Percentiles rank a stretch among this genome's conserved stretches.
phyloP scores from a whole-genome alignment of 345 rosid species.

The Lumnitzera littorea region DNA sequence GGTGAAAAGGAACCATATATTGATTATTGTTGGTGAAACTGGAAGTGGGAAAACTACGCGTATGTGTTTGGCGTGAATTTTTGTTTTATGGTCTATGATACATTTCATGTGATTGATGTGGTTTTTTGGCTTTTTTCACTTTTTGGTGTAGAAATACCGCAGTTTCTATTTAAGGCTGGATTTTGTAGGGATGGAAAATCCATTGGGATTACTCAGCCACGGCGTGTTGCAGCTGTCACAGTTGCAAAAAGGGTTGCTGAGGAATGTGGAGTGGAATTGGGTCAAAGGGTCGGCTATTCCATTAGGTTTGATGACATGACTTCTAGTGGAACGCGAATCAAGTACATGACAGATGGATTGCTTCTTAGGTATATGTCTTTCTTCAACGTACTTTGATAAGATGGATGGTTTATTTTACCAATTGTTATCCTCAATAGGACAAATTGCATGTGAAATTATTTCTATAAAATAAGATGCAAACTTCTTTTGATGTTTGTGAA shows the following conservation, averaged over 20 bases:
- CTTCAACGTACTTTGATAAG: no score
- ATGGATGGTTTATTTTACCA: no score
- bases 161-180: slow-evolving; percentile 64
- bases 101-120: not conserved
- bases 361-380: slow-evolving; percentile 48
- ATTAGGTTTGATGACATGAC: slow-evolving; percentile 78
- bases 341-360: slow-evolving; percentile 92
- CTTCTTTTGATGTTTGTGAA: no score
- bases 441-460: no score
- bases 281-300: slow-evolving; percentile 81
- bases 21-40: slow-evolving; percentile 93
- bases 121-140: not conserved
- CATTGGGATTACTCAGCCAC: slow-evolving; percentile 80
- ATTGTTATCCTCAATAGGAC: no score
- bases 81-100: slow-evolving; percentile 2
- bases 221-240: slow-evolving; percentile 91
- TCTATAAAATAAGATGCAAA: no score
- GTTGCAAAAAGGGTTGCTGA: slow-evolving; percentile 85
- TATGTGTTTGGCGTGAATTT: slow-evolving; percentile 20
- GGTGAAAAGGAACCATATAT: slow-evolving; percentile 45
- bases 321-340: slow-evolving; percentile 57
- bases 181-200: slow-evolving; percentile 67
- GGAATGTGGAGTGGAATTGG: slow-evolving; percentile 72
- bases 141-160: slow-evolving; percentile 63
- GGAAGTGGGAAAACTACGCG: slow-evolving; percentile 99